Conservation (phyloP, 2,329 filamentous ascomycete genomes). For the Fusarium goolgardi region DNA sequence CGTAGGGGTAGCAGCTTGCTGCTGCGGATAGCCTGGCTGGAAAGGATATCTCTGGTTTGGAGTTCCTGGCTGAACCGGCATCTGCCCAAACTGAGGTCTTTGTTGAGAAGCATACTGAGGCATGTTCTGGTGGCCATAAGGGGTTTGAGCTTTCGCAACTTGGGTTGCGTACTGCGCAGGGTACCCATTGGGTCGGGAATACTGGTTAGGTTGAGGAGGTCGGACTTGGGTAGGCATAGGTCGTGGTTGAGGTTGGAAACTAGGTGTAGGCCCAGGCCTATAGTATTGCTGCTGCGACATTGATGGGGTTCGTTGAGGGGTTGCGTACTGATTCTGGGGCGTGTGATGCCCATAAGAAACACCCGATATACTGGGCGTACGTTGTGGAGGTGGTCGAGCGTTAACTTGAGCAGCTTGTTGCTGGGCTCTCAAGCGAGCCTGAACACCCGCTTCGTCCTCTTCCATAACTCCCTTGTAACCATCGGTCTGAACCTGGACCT, state of each 20-base stretch:
- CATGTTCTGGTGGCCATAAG: constrained; percentile 64
- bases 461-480: constrained; percentile 85
- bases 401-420: constrained; percentile 51
- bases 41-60: constrained; percentile 58
- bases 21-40: constrained; percentile 54
- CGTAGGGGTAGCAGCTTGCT: constrained; percentile 52
- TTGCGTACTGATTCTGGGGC: constrained; percentile 59
- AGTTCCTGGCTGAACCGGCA: constrained; percentile 55
- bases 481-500: constrained; percentile 76
- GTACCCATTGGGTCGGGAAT: constrained; percentile 63
- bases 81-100: constrained; percentile 58
- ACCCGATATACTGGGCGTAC: constrained; percentile 54
- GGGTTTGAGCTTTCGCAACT: constrained; percentile 63
- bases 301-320: constrained; percentile 59
- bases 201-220: constrained; percentile 60
- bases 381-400: constrained; percentile 54
- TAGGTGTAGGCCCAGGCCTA: constrained; percentile 53
- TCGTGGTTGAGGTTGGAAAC: constrained; percentile 58
- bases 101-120: constrained; percentile 61
- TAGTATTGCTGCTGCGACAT: constrained; percentile 61
- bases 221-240: constrained; percentile 51
- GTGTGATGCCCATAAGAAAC: constrained; percentile 60
- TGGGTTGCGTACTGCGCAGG: constrained; percentile 61
- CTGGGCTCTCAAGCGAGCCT: constrained; percentile 60
- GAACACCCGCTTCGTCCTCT: constrained; percentile 76